Conservation (phyloP, 164 flowering plant genomes). For the Dillenia turbinata region DNA sequence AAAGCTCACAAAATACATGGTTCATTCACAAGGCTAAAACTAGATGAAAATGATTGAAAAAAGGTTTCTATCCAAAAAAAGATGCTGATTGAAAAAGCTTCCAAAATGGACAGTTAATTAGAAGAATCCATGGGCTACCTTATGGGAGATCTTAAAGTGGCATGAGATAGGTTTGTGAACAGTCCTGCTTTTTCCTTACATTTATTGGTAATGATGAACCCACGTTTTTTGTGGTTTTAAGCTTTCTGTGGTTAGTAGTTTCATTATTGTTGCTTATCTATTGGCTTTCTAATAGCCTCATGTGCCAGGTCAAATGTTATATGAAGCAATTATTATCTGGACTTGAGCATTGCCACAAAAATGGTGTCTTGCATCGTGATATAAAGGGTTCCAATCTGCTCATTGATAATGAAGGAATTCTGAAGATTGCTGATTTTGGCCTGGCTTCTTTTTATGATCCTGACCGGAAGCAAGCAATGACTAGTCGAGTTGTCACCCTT, state of each 20-base stretch:
- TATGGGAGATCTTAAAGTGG: too few species aligned
- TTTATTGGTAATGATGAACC: too few species aligned
- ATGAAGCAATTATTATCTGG: slow-evolving; percentile 84
- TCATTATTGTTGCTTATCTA: not conserved
- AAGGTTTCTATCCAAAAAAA: too few species aligned
- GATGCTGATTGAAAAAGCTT: too few species aligned
- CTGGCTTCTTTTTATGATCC: slow-evolving; percentile 77
- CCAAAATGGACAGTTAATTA: too few species aligned
- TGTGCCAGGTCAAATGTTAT: slow-evolving; percentile 75
- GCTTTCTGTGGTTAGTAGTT: not conserved
- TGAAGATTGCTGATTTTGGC: slow-evolving; percentile 95
- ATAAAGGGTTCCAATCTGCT: slow-evolving; percentile 92
- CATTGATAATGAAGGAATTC: slow-evolving; percentile 72
- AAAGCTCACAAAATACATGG: too few species aligned
- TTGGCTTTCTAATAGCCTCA: slow-evolving; percentile 5
- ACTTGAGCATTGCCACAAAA: slow-evolving; percentile 87
- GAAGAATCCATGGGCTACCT: too few species aligned
- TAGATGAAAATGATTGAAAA: too few species aligned
- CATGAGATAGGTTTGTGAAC: too few species aligned
- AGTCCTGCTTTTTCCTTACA: too few species aligned
- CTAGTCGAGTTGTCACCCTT: slow-evolving; percentile 89
- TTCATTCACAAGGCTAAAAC: too few species aligned
- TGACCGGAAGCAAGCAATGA: slow-evolving; percentile 61
- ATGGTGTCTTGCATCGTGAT: slow-evolving; percentile 85
- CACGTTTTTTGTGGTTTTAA: not conserved